Percentiles rank a stretch among this genome's conserved stretches.
Evolutionary conservation across 73 alveolate species (phyloP).

Genomic region (Tetrahymena borealis): DNA sequence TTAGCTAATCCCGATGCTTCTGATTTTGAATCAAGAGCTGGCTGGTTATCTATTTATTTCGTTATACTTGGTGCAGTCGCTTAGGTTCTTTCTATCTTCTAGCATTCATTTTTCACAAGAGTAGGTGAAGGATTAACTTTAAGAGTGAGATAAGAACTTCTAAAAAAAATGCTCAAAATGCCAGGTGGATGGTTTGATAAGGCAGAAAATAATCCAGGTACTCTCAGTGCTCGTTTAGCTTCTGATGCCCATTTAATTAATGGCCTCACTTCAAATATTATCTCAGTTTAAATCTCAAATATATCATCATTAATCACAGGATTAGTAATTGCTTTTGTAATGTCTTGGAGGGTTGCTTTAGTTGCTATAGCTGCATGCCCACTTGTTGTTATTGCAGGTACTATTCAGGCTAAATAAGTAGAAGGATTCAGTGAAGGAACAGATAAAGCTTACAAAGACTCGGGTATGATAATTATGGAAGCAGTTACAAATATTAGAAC

Average conservation of each 20-base stretch:
- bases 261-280: conserved; percentile 32
- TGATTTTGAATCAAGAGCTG: not conserved
- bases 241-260: conserved; percentile 28
- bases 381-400: conserved; percentile 22
- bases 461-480: conserved; percentile 76
- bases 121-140: conserved; percentile 30
- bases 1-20: not conserved
- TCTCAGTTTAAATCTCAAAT: conserved; percentile 24
- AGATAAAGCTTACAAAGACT: conserved; percentile 71
- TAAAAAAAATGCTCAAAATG: conserved; percentile 25
- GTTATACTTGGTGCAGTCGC: conserved; percentile 21
- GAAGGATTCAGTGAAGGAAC: conserved; percentile 46
- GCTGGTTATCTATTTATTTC: conserved; percentile 1
- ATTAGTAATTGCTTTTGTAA: conserved; percentile 17
- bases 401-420: conserved; percentile 49
- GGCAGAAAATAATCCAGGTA: conserved; percentile 43
- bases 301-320: conserved; percentile 36
- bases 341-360: conserved; percentile 22
- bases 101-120: not conserved
- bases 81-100: conserved; percentile 1
- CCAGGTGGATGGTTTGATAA: conserved; percentile 34
- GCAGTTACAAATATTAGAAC: conserved; percentile 81
- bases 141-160: conserved; percentile 22
- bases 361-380: conserved; percentile 22
- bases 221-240: conserved; percentile 25